A percentile compares a stretch with the other conserved stretches of the same genome.
These are phyloP conservation scores for Pseudoscleropodium purum DNA, from an alignment of 225 moss, liverwort and hornwort genomes.

Conservation along the genomic window DNA sequence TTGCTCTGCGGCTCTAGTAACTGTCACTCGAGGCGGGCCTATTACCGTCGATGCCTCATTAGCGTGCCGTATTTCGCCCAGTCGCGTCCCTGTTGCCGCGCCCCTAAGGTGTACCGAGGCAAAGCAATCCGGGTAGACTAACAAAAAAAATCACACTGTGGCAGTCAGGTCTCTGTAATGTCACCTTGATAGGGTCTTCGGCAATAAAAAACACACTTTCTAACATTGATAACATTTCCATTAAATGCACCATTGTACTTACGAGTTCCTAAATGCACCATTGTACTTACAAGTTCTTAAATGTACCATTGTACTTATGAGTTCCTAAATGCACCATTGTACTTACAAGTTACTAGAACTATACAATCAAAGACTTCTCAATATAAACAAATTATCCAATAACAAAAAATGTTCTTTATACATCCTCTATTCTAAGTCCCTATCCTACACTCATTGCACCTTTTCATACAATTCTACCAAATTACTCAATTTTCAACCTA, in stretches of 20 bases:
- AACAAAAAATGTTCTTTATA: neutral
- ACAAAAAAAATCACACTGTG: neutral
- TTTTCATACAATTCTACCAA: neutral
- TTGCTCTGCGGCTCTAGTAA: neutral
- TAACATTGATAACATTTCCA: neutral
- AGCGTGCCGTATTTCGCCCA: neutral
- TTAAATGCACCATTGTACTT: no score
- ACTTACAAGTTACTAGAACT: neutral
- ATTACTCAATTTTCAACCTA: fast-evolving
- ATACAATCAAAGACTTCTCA: neutral
- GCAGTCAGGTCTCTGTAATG: neutral
- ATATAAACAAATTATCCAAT: neutral
- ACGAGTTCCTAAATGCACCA: no score
- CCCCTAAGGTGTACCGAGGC: neutral
- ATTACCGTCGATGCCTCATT: neutral
- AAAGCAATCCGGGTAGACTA: neutral
- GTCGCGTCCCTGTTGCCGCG: neutral
- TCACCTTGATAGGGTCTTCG: neutral
- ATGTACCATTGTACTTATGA: no score
- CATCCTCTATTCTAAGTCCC: fast-evolving
- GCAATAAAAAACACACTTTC: neutral
- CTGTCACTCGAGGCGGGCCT: neutral
- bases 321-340: no score
- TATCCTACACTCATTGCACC: neutral
- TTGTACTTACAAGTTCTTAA: neutral